A percentile compares a stretch with the other conserved stretches of the same genome.
phyloP scores from a whole-genome alignment of 495 filamentous ascomycete species.

The Daldinia concentrica region DNA sequence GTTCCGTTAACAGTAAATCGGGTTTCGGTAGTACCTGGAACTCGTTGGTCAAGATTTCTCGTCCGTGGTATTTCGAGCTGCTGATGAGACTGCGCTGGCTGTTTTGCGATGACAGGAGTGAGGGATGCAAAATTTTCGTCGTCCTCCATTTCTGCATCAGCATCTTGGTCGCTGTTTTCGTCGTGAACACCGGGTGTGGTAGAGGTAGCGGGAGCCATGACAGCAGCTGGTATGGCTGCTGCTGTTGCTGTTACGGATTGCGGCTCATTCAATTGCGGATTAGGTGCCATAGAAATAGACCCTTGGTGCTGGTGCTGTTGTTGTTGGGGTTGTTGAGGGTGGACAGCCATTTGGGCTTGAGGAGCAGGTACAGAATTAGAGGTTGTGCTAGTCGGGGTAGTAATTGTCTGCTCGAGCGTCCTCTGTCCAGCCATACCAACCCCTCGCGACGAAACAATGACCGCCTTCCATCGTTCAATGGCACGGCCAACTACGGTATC shows the following conservation, averaged over 20 bases:
- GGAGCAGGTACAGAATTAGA: constrained; percentile 12
- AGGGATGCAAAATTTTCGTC: constrained; percentile 48
- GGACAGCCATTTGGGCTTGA: constrained; percentile 12
- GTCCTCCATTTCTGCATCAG: constrained; percentile 54
- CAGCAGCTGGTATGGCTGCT: constrained; percentile 20
- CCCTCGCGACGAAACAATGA: constrained; percentile 54
- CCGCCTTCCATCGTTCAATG: constrained; percentile 63
- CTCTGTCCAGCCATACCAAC: constrained; percentile 51
- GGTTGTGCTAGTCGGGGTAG: constrained; percentile 33
- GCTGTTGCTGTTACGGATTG: constrained; percentile 19
- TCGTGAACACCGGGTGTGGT: constrained; percentile 39
- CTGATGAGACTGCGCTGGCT: constrained; percentile 33
- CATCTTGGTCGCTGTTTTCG: constrained; percentile 54
- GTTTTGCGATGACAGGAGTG: constrained; percentile 33
- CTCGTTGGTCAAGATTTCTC: constrained; percentile 30
- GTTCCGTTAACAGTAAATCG: constrained; percentile 39
- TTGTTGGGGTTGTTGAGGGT: constrained; percentile 27
- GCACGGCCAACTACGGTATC: constrained; percentile 55
- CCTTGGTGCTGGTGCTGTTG: constrained; percentile 21
- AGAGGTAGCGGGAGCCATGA: constrained; percentile 14
- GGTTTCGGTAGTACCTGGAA: constrained; percentile 26
- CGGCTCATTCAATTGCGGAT: constrained; percentile 10
- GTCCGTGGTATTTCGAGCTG: constrained; percentile 45
- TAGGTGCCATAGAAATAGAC: constrained; percentile 28
- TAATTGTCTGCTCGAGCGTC: constrained; percentile 39